Percentiles rank a stretch among this genome's conserved stretches.
These are phyloP conservation scores for Salicornia ramosissima DNA, from an alignment of 148 eudicot species.

Conservation along the genomic window DNA sequence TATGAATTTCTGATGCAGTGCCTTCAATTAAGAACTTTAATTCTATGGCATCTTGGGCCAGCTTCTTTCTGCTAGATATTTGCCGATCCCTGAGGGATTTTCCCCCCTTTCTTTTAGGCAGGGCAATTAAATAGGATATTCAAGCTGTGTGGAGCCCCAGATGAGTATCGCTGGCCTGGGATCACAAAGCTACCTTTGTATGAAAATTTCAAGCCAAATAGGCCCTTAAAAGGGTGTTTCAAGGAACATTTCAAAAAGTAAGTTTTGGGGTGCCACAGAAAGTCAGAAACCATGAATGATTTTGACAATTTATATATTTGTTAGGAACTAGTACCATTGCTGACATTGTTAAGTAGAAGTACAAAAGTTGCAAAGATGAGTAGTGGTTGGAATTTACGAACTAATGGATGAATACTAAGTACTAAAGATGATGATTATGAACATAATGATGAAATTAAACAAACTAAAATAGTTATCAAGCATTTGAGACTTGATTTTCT, in stretches of 20 bases:
- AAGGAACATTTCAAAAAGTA: constrained; percentile 86
- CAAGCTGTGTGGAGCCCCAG: constrained; percentile 87
- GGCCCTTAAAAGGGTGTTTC: constrained; percentile 69
- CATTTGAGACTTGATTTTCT: no score
- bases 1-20: constrained; percentile 1
- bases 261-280: constrained; percentile 27
- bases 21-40: constrained; percentile 5
- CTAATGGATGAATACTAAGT: no score
- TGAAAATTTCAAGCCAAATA: constrained; percentile 71
- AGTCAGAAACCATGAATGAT: background rate
- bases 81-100: background rate
- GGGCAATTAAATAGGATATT: constrained; percentile 86
- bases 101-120: constrained; percentile 44
- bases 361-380: no score
- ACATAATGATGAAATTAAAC: no score
- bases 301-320: background rate
- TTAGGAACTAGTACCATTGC: no score
- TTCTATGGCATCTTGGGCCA: background rate
- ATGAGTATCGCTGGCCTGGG: constrained; percentile 88
- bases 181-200: constrained; percentile 87
- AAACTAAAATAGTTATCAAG: no score
- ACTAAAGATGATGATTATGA: no score
- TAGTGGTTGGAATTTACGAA: no score
- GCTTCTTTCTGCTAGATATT: constrained; percentile 8
- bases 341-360: no score